These are phyloP conservation scores for Phycomyces blakesleeanus DNA, from an alignment of 192 early-diverging fungal genomes.

Conservation along the genomic window DNA sequence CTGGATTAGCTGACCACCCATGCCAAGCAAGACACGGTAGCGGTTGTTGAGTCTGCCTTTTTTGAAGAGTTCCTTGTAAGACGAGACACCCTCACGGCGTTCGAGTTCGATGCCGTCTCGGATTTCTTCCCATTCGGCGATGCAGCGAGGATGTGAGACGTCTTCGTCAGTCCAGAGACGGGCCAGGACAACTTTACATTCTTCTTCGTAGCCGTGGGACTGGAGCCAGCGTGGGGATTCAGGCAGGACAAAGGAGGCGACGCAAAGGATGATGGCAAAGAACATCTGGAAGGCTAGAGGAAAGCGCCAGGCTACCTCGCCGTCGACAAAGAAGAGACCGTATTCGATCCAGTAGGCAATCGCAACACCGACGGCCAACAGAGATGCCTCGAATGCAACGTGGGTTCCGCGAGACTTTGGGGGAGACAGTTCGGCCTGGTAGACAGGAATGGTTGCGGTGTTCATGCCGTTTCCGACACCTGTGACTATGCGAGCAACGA, in stretches of 20 bases:
- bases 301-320: slow-evolving; percentile 35
- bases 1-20: slow-evolving; percentile 38
- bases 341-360: slow-evolving; percentile 38
- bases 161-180: slow-evolving; percentile 34
- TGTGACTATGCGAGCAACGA: slow-evolving; percentile 36
- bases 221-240: slow-evolving; percentile 36
- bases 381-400: slow-evolving; percentile 32
- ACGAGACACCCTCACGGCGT: slow-evolving; percentile 28
- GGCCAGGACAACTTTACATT: slow-evolving; percentile 28
- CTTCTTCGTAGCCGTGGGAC: slow-evolving; percentile 29
- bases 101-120: slow-evolving; percentile 33
- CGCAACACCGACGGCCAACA: slow-evolving; percentile 30
- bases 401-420: slow-evolving; percentile 32
- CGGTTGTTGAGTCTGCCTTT: slow-evolving; percentile 36
- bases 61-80: slow-evolving; percentile 32
- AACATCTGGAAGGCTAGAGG: slow-evolving; percentile 36
- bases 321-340: slow-evolving; percentile 31
- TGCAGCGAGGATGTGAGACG: slow-evolving; percentile 22
- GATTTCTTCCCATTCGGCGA: slow-evolving; percentile 37
- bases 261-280: slow-evolving; percentile 29
- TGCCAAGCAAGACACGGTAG: slow-evolving; percentile 36
- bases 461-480: slow-evolving; percentile 39
- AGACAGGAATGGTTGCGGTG: slow-evolving; percentile 33
- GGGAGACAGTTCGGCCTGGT: slow-evolving; percentile 33
- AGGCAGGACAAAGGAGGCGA: slow-evolving; percentile 27